Conservation (phyloP, 2,329 filamentous ascomycete species). For the Botrytis cinerea region DNA sequence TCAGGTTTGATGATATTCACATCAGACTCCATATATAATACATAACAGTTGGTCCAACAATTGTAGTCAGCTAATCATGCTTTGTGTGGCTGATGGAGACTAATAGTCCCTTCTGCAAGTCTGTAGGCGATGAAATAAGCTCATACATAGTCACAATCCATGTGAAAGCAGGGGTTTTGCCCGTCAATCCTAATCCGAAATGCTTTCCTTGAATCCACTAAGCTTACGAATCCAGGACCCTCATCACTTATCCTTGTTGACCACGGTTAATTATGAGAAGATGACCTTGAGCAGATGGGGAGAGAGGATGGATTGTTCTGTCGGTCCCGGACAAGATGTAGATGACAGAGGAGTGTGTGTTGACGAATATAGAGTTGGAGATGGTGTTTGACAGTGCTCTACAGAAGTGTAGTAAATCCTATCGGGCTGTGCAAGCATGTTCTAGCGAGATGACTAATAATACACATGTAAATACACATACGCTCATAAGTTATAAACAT, state of each 20-base stretch:
- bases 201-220: slow-evolving; percentile 11
- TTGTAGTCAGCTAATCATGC: not conserved
- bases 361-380: not conserved
- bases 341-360: not conserved
- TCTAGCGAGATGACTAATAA: not conserved
- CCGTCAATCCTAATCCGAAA: slow-evolving; percentile 1
- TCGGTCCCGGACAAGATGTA: not conserved
- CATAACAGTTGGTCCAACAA: slow-evolving; percentile 1
- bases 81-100: not conserved
- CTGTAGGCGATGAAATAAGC: slow-evolving; percentile 18
- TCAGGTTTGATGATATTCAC: slow-evolving; percentile 15
- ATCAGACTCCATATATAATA: not conserved
- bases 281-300: not conserved
- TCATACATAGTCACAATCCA: slow-evolving; percentile 1
- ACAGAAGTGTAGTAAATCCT: no score
- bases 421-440: no score
- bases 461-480: not conserved
- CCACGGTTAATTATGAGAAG: not conserved
- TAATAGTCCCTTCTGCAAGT: slow-evolving; percentile 16
- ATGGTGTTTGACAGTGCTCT: not conserved
- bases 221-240: slow-evolving; percentile 21
- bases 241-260: slow-evolving; percentile 6
- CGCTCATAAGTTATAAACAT: not conserved
- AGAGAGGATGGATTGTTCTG: not conserved
- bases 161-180: not conserved